Percentiles rank a stretch among this genome's conserved stretches.
phyloP scores from a whole-genome alignment of 495 filamentous ascomycete species.

The Podospora anserina region DNA sequence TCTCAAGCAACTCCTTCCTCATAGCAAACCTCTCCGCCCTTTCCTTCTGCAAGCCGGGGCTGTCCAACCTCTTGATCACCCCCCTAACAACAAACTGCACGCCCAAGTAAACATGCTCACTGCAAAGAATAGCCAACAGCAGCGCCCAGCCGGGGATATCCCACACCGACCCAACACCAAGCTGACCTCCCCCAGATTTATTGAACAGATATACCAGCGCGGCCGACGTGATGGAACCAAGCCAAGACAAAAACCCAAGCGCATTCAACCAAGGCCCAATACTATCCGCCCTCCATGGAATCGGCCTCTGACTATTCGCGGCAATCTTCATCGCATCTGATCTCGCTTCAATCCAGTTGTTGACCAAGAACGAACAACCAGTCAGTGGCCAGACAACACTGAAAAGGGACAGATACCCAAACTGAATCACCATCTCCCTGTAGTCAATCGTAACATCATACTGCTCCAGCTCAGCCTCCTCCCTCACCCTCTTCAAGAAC shows the following conservation, averaged over 20 bases:
- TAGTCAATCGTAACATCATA: constrained; percentile 90
- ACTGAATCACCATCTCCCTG: constrained; percentile 93
- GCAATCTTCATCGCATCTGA: constrained; percentile 95
- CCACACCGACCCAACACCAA: constrained; percentile 51
- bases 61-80: constrained; percentile 76
- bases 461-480: constrained; percentile 77
- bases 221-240: constrained; percentile 80
- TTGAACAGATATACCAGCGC: constrained; percentile 87
- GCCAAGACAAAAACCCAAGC: constrained; percentile 84
- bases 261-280: constrained; percentile 94
- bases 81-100: constrained; percentile 66
- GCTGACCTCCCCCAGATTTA: constrained; percentile 49
- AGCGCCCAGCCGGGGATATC: constrained; percentile 78
- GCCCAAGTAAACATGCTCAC: constrained; percentile 80
- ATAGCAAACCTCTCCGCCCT: constrained; percentile 76
- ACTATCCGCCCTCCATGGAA: constrained; percentile 80
- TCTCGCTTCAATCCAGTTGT: constrained; percentile 95
- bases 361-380: constrained; percentile 82
- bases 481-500: constrained; percentile 76
- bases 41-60: constrained; percentile 67
- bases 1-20: constrained; percentile 59
- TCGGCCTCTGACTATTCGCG: constrained; percentile 80
- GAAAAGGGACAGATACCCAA: constrained; percentile 89
- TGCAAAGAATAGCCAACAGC: constrained; percentile 77
- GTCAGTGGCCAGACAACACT: constrained; percentile 90